These are phyloP conservation scores for Aurifilum marmelostoma DNA, from an alignment of 2,329 filamentous ascomycete species.

Conservation along the genomic window DNA sequence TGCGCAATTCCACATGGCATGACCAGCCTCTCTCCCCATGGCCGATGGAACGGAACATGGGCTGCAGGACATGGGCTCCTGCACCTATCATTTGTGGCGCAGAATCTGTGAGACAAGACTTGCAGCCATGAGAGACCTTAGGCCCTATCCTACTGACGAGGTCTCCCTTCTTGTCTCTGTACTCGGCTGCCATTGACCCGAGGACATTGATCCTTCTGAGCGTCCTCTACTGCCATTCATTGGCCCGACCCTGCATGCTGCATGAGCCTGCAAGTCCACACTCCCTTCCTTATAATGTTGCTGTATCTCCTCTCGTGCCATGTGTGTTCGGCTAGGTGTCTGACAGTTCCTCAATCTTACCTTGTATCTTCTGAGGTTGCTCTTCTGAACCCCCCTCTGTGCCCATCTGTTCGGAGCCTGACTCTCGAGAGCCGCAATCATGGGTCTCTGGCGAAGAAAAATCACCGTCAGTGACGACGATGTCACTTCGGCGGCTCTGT, in stretches of 20 bases:
- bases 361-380: neutral
- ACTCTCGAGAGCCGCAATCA: slow-evolving; percentile 21
- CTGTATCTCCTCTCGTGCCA: neutral
- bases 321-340: neutral
- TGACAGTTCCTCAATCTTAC: neutral
- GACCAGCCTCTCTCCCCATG: neutral
- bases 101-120: neutral
- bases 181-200: slow-evolving; percentile 13
- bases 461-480: slow-evolving; percentile 40
- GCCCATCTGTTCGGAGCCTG: no score
- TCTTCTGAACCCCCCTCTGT: neutral
- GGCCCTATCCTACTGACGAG: neutral
- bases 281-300: neutral
- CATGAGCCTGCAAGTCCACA: neutral
- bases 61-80: neutral
- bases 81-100: neutral
- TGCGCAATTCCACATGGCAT: neutral
- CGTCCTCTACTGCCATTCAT: neutral
- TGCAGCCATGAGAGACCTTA: neutral
- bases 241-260: slow-evolving; percentile 2
- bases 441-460: slow-evolving; percentile 39
- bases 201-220: slow-evolving; percentile 1
- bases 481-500: slow-evolving; percentile 38
- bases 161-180: neutral
- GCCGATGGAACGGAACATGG: neutral